A percentile compares a stretch with the other conserved stretches of the same genome.
Conservation (phyloP, 495 filamentous ascomycete genomes). For the Rhypophila decipiens region DNA sequence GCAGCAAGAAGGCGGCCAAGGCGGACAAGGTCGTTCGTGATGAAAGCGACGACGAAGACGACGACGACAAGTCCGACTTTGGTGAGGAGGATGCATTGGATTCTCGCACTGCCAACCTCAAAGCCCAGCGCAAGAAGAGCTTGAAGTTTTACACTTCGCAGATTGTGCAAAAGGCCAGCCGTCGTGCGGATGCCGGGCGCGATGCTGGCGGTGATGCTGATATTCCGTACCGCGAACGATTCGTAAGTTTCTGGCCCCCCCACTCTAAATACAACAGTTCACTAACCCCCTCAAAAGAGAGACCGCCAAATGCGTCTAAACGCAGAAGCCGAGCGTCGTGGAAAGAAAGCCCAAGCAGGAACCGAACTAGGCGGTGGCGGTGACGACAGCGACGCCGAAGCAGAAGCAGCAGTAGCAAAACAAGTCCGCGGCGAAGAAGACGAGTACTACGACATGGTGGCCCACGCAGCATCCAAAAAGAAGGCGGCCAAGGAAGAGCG, state of each 20-base stretch:
- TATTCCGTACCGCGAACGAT: conserved; percentile 81
- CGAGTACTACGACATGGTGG: conserved; percentile 84
- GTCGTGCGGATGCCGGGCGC: conserved; percentile 70
- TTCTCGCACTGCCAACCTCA: conserved; percentile 59
- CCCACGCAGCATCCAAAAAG: conserved; percentile 62
- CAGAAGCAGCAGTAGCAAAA: conserved; percentile 37
- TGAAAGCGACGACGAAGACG: conserved; percentile 30
- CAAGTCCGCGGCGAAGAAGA: conserved; percentile 54
- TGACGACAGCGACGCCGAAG: conserved; percentile 54
- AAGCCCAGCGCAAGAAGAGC: conserved; percentile 76
- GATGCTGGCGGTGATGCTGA: conserved; percentile 87
- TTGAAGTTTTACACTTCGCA: conserved; percentile 96
- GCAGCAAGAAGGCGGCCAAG: conserved; percentile 32
- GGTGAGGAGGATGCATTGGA: conserved; percentile 50
- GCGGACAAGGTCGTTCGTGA: conserved; percentile 25
- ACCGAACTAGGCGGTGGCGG: conserved; percentile 55
- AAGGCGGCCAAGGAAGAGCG: conserved; percentile 59
- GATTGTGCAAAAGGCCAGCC: conserved; percentile 85
- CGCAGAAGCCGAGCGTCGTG: conserved; percentile 77
- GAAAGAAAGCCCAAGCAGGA: conserved; percentile 56
- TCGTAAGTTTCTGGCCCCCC: conserved; percentile 27
- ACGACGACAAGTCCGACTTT: conserved; percentile 60
- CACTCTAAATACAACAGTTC: neutral
- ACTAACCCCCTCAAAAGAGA: conserved; percentile 26
- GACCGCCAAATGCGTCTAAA: conserved; percentile 82